phyloP scores from a whole-genome alignment of 2,329 filamentous ascomycete species.

The Dactylellina leptospora region DNA sequence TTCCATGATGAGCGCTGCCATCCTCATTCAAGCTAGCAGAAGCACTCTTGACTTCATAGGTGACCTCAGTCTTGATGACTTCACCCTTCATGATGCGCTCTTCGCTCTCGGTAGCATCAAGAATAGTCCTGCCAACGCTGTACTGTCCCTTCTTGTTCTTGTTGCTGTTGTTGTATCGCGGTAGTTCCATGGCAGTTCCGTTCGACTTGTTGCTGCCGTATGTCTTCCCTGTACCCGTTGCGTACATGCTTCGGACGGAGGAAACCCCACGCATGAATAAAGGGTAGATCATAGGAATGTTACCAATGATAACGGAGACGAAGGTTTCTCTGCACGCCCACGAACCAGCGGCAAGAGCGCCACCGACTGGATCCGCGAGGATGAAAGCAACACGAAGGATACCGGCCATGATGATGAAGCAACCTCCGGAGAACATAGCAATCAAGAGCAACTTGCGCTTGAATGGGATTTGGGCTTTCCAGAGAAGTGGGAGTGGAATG shows the following conservation, averaged over 20 bases:
- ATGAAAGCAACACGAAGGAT: constrained; percentile 62
- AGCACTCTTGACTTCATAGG: constrained; percentile 47
- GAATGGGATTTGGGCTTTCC: constrained; percentile 63
- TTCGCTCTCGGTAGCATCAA: constrained; percentile 50
- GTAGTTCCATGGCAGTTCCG: constrained; percentile 38
- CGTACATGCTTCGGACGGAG: constrained; percentile 41
- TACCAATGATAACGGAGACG: constrained; percentile 61
- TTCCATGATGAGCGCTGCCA: neutral
- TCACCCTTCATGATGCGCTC: constrained; percentile 51
- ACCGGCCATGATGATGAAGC: constrained; percentile 67
- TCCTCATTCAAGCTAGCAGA: constrained; percentile 47
- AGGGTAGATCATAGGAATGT: constrained; percentile 61
- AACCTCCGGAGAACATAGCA: constrained; percentile 67
- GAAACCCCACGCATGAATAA: constrained; percentile 54
- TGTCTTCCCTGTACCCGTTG: constrained; percentile 36
- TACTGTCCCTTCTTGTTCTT: constrained; percentile 49
- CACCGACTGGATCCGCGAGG: constrained; percentile 59
- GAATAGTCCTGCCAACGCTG: constrained; percentile 48
- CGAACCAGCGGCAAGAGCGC: constrained; percentile 59
- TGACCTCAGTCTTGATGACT: constrained; percentile 46
- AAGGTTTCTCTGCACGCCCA: constrained; percentile 62
- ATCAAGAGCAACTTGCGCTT: constrained; percentile 65
- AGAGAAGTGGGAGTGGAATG: constrained; percentile 68
- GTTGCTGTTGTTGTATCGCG: constrained; percentile 47
- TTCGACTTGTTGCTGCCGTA: constrained; percentile 51